Evolutionary conservation across 139 green algal species (phyloP).

Genomic region (Coelastrella sp.): DNA sequence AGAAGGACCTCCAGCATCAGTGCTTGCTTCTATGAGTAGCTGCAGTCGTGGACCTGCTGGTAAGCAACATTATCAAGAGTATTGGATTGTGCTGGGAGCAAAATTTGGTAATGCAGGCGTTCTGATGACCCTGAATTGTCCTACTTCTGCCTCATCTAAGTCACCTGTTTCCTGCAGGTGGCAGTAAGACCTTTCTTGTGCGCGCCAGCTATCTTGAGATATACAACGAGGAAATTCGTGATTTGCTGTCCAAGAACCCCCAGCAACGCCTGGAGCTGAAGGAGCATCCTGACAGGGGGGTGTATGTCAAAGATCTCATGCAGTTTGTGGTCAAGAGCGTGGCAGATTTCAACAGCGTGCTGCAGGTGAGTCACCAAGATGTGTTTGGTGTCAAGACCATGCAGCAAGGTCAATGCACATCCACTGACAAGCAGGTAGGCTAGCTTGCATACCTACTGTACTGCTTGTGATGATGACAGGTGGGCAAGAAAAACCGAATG

Average conservation of each 20-base stretch:
- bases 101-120: too few relatives aligned
- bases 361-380: constrained; percentile 62
- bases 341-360: constrained; percentile 73
- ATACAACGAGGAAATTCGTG: constrained; percentile 87
- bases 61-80: too few relatives aligned
- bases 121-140: too few relatives aligned
- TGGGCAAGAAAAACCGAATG: constrained; percentile 81
- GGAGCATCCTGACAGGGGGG: constrained; percentile 74
- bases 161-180: constrained; percentile 45
- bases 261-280: constrained; percentile 78
- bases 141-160: background rate
- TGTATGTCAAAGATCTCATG: constrained; percentile 85
- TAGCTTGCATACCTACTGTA: too few relatives aligned
- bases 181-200: constrained; percentile 79
- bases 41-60: too few relatives aligned
- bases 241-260: constrained; percentile 77
- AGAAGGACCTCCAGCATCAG: too few relatives aligned
- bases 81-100: too few relatives aligned
- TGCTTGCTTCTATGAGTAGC: too few relatives aligned
- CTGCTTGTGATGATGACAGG: too few relatives aligned
- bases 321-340: constrained; percentile 79
- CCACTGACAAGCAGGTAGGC: background rate
- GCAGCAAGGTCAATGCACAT: too few relatives aligned
- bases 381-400: constrained; percentile 73
- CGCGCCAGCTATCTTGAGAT: constrained; percentile 87